Evolutionary conservation across 2,329 filamentous ascomycete species (phyloP), one percentile per base, ranked within the genome.

Genomic region (Lasiodiplodia citricola): DNA sequence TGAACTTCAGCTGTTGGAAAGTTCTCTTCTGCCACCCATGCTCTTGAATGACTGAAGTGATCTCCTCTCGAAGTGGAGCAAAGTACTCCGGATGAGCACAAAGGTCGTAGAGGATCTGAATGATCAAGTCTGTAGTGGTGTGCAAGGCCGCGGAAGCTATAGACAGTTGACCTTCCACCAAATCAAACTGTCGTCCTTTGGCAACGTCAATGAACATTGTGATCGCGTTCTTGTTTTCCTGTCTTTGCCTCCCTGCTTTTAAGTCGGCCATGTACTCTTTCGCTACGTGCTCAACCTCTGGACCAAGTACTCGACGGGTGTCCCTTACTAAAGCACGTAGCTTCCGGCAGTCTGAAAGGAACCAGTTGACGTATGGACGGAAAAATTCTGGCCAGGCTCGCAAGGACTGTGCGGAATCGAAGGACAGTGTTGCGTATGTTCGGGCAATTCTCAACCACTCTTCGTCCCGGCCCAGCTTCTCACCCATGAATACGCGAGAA

Each of bases 361-460:
- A 78, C 74, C 82, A 79, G 70, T 85, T 81, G 3, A 81, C 80
- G 0, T 86, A n/a, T 0, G 77, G 80, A 0, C 82, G 81, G 3
- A 84, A 54, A 18, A 81, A 70, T 0, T 76, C 71, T 0, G 84
- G 84, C 73, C 77, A 82, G 16, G 77, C 72, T 23, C 82, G 78
- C 66, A 90, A 79, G 72, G 85, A 81, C 67, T 85, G 74, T 58
- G 84, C 77, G 57, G 83, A 80, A 72, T 83, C 75, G 74, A 87
- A 83, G 70, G 84, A 80, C 70, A 85, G 80, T 25, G 84, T 75
- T 62, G 84, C 83, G 73, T 84, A 87, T 74, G 85, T 81, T 75
- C 86, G 80, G 75, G 81, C 82, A 23, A 83, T 83, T 58, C 84
- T 78, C 78, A 88, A 83, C 87, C 87, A 88, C 68, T 83, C 79